Evolutionary conservation across 176 grass and related monocot genomes (phyloP), one percentile per base, ranked within the genome.

Genomic region (Cocos nucifera): DNA sequence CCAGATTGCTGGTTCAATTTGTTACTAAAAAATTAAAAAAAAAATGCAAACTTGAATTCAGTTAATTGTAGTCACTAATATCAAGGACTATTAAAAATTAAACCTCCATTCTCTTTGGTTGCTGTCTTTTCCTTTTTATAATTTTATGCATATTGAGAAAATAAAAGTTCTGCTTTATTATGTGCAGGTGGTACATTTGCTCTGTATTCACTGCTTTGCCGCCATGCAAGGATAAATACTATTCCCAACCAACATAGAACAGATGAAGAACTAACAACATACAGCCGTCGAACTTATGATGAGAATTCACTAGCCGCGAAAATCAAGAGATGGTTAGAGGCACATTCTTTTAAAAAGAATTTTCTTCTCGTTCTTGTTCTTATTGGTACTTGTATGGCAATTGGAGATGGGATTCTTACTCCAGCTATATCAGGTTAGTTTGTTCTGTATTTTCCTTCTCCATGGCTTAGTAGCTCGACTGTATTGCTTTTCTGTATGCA

Each of bases 361-460:
- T 73, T 66, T 53, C 79, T 99, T 79, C 84, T 99, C 75, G 79
- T 99, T 86, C 25, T 99, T 68, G 94, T 99, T 51, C 85, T 99
- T 49, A 54, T 99, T 65, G 88, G 94, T 62, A 99, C 94, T 66
- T 99, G 94, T 82, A 99, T 83, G 79, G 94, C 94, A 57, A 99
- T 99, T 62, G 94, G 94, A 64, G 94, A 99, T 82, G 94, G 94
- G 12, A 99, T 99, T 69, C 88, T 99, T 73, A 99, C 94, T 68
- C 88, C 94, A 61, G 94, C 85, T 51, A 99, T 99, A 77, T 99
- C 94, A 75, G 94, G 94, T 99, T 52, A 62, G 51, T 67, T 44
- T 19, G n/a, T 29, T n/a, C 10, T 62, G 19, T 54, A 64, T 26
- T 56, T 53, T 64, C 18, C 21, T 60, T 60, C 21, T 72, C 22